Conservation (phyloP, 2,329 filamentous ascomycete genomes). For the Colletotrichum nymphaeae region DNA sequence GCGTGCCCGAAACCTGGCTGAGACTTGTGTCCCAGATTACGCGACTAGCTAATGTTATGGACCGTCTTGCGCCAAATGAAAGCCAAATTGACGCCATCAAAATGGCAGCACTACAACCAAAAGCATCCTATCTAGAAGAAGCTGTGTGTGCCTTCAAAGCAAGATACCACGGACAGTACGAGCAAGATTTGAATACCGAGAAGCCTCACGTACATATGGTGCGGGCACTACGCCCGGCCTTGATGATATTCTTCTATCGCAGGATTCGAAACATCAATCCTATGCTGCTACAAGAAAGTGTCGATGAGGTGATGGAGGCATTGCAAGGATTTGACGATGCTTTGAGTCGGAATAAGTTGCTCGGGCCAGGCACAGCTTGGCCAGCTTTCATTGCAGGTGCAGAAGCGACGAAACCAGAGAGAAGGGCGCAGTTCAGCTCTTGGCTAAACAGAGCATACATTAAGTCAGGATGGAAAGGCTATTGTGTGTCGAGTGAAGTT, state of each 20-base stretch:
- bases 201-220: not conserved
- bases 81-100: not conserved
- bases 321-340: not conserved
- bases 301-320: not conserved
- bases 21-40: slow-evolving; percentile 1
- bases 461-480: slow-evolving; percentile 7
- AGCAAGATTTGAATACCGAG: not conserved
- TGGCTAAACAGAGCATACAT: not conserved
- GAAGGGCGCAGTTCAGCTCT: not conserved
- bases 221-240: not conserved
- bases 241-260: slow-evolving; percentile 14
- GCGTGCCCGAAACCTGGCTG: not conserved
- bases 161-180: not conserved
- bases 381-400: slow-evolving; percentile 5
- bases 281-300: not conserved
- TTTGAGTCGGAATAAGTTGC: not conserved
- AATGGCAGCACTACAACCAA: not conserved
- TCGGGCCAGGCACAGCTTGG: slow-evolving; percentile 2
- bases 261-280: not conserved
- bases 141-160: not conserved
- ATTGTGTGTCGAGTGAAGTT: not conserved
- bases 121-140: not conserved
- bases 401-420: not conserved
- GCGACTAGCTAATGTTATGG: slow-evolving; percentile 12
- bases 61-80: not conserved